Base-by-base conservation (phyloP, 805 yeast species). In the Sugiyamaella qingdaonensis region DNA sequence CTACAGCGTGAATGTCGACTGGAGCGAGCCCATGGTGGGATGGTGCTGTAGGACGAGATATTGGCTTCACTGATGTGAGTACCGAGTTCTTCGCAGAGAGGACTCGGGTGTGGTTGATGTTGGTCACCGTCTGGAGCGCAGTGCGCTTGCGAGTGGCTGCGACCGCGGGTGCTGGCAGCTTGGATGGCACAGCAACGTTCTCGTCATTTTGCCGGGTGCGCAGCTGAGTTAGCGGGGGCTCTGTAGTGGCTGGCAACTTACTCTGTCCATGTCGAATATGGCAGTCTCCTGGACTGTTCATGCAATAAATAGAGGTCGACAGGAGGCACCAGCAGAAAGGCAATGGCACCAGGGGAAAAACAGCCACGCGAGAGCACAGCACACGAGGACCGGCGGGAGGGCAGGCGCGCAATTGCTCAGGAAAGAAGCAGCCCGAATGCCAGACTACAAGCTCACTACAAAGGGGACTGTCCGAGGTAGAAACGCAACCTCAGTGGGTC, bases 51-150 rank as follows among this genome's bases (percentile, higher is more conserved):
- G 47, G 4, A 7, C 27, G 35, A 43, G 47, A 24, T 24, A 24
- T 24, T 35, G 39, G 18, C 18, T 16, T 35, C 5, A 14, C 18
- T 4, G 19, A 19, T 21, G 24, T 21, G 13, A 21, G 14, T 4
- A n/a, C 13, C 4, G 43, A 39, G 13, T 16, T 11, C 24, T 39
- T 39, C 19, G 43, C 21, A 39, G 24, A 14, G 8, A 39, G 24
- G 5, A 39, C 13, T 39, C 43, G 19, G 24, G 16, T 14, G 13
- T 39, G 43, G 19, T 37, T 48, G 45, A 48, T 39, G 47, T 55
- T 55, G 18, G 58, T 55, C 37, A 55, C 53, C 16, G 58, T 53
- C 35, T 55, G 58, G 5, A 55, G 53, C 18, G 58, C 58, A 11
- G 56, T 44, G 16, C 58, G 49, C 47, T 42, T 50, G 35, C 51